Conservation (phyloP, 2,329 filamentous ascomycete species). For the Samsoniella hepiali region DNA sequence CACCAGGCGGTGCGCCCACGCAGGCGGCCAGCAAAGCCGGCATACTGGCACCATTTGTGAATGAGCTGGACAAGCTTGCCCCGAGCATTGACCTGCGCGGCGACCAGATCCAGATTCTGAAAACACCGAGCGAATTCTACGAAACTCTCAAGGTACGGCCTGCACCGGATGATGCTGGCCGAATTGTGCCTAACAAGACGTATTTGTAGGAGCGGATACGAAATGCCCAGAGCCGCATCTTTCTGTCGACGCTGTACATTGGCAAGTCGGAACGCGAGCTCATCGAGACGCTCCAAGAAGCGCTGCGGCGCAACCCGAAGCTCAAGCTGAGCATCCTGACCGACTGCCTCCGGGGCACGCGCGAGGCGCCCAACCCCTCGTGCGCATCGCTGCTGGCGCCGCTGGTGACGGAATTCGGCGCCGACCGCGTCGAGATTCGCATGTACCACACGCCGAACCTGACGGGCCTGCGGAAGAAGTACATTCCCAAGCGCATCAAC, state of each 20-base stretch:
- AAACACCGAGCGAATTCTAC: constrained; percentile 86
- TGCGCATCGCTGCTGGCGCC: constrained; percentile 85
- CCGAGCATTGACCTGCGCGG: constrained; percentile 86
- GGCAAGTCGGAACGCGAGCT: constrained; percentile 90
- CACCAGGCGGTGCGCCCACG: constrained; percentile 23
- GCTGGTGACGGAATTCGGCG: constrained; percentile 78
- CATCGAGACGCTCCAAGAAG: constrained; percentile 72
- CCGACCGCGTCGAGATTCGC: constrained; percentile 81
- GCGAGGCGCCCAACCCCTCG: constrained; percentile 81
- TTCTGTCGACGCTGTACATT: constrained; percentile 94
- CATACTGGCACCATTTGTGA: constrained; percentile 52
- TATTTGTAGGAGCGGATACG: constrained; percentile 68
- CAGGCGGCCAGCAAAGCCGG: constrained; percentile 31
- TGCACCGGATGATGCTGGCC: not conserved
- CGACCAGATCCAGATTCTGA: constrained; percentile 74
- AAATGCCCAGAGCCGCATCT: constrained; percentile 74
- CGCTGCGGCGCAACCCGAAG: constrained; percentile 69
- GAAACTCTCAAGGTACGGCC: constrained; percentile 74
- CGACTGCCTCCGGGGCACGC: constrained; percentile 84
- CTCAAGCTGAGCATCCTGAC: constrained; percentile 86
- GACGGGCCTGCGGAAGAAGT: constrained; percentile 77
- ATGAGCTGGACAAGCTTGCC: constrained; percentile 81
- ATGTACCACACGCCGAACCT: constrained; percentile 99
- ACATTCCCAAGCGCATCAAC: constrained; percentile 86
- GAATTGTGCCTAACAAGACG: not conserved